Conservation (phyloP, 1,284 basidiomycete genomes). For the Exobasidium cylindrosporum region DNA sequence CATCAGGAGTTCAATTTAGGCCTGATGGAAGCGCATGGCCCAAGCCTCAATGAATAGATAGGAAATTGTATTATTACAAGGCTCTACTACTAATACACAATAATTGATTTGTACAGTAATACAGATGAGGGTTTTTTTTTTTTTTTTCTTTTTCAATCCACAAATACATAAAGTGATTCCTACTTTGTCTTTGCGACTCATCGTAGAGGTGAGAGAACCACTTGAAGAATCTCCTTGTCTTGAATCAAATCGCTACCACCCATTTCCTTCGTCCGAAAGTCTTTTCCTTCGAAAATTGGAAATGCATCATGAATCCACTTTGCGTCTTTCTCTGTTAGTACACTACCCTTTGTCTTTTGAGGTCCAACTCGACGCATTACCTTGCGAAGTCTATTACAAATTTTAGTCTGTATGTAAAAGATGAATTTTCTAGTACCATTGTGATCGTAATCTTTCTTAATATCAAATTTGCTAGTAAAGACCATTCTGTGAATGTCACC, state of each 20-base stretch:
- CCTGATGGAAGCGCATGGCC: constrained; percentile 5
- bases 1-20: not conserved
- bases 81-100: not conserved
- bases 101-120: not conserved
- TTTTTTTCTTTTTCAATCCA: not conserved
- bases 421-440: not conserved
- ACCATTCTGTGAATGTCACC: not conserved
- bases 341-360: too few species aligned
- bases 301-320: not conserved
- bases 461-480: not conserved
- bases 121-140: not conserved
- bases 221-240: not conserved
- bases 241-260: not conserved
- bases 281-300: not conserved
- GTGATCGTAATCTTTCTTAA: not conserved
- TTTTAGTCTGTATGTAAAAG: not conserved
- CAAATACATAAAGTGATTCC: not conserved
- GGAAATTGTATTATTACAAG: not conserved
- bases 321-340: not conserved
- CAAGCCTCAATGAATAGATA: not conserved
- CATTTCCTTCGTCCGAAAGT: not conserved
- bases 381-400: not conserved
- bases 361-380: not conserved
- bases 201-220: not conserved
- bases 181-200: not conserved